These are phyloP conservation scores for Melocanna baccifera DNA, from an alignment of 176 grass and related monocot genomes.

Conservation along the genomic window DNA sequence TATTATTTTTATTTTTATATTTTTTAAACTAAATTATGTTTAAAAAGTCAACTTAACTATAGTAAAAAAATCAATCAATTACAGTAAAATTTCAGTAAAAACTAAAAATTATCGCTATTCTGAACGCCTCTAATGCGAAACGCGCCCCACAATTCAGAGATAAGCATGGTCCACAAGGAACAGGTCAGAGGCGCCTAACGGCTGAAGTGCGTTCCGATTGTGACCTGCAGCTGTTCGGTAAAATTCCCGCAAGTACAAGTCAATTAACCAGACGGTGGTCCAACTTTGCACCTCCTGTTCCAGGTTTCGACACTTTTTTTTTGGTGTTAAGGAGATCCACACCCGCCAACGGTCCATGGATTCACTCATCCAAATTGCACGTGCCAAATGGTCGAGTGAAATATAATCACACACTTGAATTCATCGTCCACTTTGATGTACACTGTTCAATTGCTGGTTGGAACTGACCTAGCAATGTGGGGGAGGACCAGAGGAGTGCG, in stretches of 20 bases:
- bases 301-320: not conserved
- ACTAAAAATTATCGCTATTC: too few relatives aligned
- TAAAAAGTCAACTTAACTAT: too few relatives aligned
- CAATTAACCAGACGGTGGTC: not conserved
- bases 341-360: not conserved
- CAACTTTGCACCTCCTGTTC: not conserved
- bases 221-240: not conserved
- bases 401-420: not conserved
- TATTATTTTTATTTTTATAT: too few relatives aligned
- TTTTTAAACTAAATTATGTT: too few relatives aligned
- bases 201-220: not conserved
- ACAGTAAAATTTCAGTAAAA: too few relatives aligned
- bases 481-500: not conserved
- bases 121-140: too few relatives aligned
- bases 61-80: too few relatives aligned
- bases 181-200: not conserved
- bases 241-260: conserved; percentile 2
- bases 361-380: not conserved
- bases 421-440: not conserved
- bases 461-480: not conserved
- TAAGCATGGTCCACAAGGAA: not conserved
- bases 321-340: not conserved
- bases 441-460: not conserved
- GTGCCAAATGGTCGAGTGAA: not conserved
- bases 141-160: not conserved